A percentile compares a stretch with the other conserved stretches of the same genome.
Evolutionary conservation across 2,329 filamentous ascomycete species (phyloP).

Genomic region (Colletotrichum euphorbiae): DNA sequence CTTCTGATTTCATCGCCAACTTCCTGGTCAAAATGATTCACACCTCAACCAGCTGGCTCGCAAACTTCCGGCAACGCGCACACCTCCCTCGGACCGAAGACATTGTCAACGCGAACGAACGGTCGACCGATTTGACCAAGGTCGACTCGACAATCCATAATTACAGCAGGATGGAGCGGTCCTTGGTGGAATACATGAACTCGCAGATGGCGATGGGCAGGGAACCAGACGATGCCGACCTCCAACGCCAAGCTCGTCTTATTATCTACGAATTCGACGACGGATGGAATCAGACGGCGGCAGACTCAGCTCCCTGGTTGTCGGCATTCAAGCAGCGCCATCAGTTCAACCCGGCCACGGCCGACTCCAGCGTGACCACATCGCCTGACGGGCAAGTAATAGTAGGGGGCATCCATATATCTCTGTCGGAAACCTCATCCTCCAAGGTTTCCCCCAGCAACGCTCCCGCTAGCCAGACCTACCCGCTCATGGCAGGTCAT

Average conservation of each 20-base stretch:
- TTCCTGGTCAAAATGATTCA: conserved; percentile 67
- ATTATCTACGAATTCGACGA: conserved; percentile 73
- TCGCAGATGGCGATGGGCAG: conserved; percentile 57
- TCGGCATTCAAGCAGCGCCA: conserved; percentile 64
- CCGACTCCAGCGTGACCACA: conserved; percentile 13
- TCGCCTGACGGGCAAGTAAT: conserved; percentile 15
- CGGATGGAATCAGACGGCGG: conserved; percentile 72
- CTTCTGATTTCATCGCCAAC: conserved; percentile 63
- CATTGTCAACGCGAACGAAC: conserved; percentile 59
- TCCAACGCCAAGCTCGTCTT: conserved; percentile 68
- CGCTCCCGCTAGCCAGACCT: not conserved
- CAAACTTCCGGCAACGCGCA: conserved; percentile 66
- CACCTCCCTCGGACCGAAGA: conserved; percentile 69
- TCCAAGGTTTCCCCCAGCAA: not conserved
- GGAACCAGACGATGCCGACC: conserved; percentile 63
- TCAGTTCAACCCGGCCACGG: conserved; percentile 9
- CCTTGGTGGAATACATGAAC: conserved; percentile 65
- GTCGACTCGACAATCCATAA: conserved; percentile 72
- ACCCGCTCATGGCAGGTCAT: not conserved
- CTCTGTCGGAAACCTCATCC: conserved; percentile 13
- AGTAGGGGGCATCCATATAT: not conserved
- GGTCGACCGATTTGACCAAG: conserved; percentile 64
- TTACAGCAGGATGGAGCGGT: conserved; percentile 66
- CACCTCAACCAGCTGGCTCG: conserved; percentile 65
- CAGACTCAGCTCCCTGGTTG: conserved; percentile 67